Conservation (phyloP, 495 filamentous ascomycete species). For the Penicillium coprophilum region DNA sequence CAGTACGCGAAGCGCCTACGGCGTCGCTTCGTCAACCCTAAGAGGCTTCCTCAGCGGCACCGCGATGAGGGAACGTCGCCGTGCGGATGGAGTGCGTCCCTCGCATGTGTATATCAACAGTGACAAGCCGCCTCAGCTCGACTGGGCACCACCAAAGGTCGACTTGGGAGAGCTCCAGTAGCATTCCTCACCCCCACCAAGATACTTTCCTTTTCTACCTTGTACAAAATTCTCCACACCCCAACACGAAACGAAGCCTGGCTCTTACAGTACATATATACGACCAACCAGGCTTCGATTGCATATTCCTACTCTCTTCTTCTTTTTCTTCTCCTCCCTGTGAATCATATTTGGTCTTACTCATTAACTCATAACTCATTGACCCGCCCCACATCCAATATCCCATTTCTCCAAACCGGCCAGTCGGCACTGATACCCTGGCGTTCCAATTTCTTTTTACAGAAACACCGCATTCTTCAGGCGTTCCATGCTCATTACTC, state of each 20-base stretch:
- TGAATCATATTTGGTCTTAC: neutral
- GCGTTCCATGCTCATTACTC: conserved; percentile 11
- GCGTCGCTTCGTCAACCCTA: conserved; percentile 42
- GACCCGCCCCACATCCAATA: neutral
- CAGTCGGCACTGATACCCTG: conserved; percentile 16
- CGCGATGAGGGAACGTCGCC: conserved; percentile 35
- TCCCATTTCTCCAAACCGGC: neutral
- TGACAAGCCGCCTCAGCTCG: conserved; percentile 41
- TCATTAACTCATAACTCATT: neutral
- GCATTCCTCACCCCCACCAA: neutral
- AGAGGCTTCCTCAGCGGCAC: conserved; percentile 38
- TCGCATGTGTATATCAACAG: conserved; percentile 32
- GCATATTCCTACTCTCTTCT: conserved; percentile 3
- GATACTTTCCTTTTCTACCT: neutral
- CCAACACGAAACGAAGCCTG: conserved; percentile 1
- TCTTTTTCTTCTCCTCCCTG: conserved; percentile 2
- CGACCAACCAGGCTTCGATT: conserved; percentile 1
- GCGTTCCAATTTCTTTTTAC: conserved; percentile 1
- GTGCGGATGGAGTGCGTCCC: conserved; percentile 33
- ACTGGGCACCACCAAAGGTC: conserved; percentile 46
- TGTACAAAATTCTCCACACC: conserved; percentile 14
- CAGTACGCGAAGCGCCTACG: conserved; percentile 44
- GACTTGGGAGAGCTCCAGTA: conserved; percentile 41
- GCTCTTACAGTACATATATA: conserved; percentile 13
- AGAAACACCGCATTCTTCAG: conserved; percentile 2